These are phyloP conservation scores for Amylostereum areolatum DNA, from an alignment of 1,284 basidiomycete genomes.

Conservation along the genomic window DNA sequence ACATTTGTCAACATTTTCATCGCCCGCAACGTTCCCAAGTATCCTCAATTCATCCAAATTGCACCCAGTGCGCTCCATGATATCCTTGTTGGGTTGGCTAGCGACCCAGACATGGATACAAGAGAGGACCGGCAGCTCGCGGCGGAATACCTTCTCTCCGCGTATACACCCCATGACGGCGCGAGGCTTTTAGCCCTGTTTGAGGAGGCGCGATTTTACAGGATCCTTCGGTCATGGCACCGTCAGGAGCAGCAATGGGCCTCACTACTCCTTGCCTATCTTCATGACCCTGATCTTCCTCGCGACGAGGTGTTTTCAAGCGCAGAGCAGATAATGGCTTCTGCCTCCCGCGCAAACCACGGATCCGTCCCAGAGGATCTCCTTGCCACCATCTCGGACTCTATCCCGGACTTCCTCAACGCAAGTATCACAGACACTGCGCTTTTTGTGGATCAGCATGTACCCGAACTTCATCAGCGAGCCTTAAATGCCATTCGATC, in stretches of 20 bases:
- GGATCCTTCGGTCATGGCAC: slow-evolving; percentile 82
- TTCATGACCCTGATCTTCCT: slow-evolving; percentile 72
- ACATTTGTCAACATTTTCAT: slow-evolving; percentile 95
- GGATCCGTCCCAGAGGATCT: slow-evolving; percentile 49
- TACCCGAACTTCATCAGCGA: slow-evolving; percentile 56
- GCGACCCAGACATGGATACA: slow-evolving; percentile 68
- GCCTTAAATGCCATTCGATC: slow-evolving; percentile 45
- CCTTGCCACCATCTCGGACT: slow-evolving; percentile 40
- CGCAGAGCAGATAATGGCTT: slow-evolving; percentile 57
- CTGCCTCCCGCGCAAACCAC: slow-evolving; percentile 38
- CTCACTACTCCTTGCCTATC: slow-evolving; percentile 62
- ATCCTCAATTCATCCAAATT: slow-evolving; percentile 83
- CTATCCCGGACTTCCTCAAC: slow-evolving; percentile 61
- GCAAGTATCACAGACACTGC: slow-evolving; percentile 66
- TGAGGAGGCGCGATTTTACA: slow-evolving; percentile 82
- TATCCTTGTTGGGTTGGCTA: slow-evolving; percentile 75
- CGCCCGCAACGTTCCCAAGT: slow-evolving; percentile 95
- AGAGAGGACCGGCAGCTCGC: slow-evolving; percentile 94
- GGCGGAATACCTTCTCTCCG: slow-evolving; percentile 90
- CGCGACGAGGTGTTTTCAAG: slow-evolving; percentile 56
- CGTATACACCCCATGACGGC: slow-evolving; percentile 79
- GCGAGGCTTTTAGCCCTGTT: slow-evolving; percentile 69
- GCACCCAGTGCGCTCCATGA: slow-evolving; percentile 63
- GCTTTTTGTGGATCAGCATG: slow-evolving; percentile 64
- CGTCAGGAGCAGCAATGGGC: slow-evolving; percentile 75